phyloP scores from a whole-genome alignment of 139 green algal species.

The Chlamydomonas asymmetrica region DNA sequence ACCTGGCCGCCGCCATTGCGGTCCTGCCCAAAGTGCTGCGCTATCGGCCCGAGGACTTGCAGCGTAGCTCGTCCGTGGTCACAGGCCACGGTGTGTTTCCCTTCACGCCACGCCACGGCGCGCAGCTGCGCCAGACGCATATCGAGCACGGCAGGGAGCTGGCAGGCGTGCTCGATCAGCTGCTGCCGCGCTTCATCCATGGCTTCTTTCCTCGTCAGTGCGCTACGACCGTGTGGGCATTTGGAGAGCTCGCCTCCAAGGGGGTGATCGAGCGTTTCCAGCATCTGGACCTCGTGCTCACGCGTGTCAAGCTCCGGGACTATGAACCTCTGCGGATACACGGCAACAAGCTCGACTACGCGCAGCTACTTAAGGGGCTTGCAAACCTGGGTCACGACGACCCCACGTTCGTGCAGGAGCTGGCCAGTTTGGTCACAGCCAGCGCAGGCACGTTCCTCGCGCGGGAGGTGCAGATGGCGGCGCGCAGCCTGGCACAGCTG shows the following conservation, averaged over 20 bases:
- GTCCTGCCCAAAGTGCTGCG: constrained; percentile 31
- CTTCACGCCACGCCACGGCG: not conserved
- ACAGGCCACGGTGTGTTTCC: not conserved
- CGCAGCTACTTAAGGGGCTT: constrained; percentile 35
- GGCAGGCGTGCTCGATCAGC: constrained; percentile 7
- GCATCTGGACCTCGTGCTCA: constrained; percentile 15
- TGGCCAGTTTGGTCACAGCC: not conserved
- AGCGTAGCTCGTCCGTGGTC: not conserved
- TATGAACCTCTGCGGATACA: constrained; percentile 20
- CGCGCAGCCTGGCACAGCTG: not conserved
- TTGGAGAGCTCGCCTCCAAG: constrained; percentile 18
- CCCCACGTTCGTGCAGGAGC: not conserved
- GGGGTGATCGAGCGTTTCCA: not conserved
- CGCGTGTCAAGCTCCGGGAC: not conserved
- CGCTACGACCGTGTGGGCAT: constrained; percentile 25
- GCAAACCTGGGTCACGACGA: constrained; percentile 19
- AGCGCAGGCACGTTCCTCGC: constrained; percentile 7
- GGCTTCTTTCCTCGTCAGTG: constrained; percentile 27
- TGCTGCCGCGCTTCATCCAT: constrained; percentile 5
- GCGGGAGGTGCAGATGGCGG: constrained; percentile 7
- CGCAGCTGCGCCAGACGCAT: not conserved
- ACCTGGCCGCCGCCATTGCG: constrained; percentile 35
- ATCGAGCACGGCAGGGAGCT: not conserved
- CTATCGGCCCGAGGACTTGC: constrained; percentile 16
- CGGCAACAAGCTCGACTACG: constrained; percentile 21